These are phyloP conservation scores for Hibiscus syriacus DNA, from an alignment of 345 rosid species.

Conservation along the genomic window DNA sequence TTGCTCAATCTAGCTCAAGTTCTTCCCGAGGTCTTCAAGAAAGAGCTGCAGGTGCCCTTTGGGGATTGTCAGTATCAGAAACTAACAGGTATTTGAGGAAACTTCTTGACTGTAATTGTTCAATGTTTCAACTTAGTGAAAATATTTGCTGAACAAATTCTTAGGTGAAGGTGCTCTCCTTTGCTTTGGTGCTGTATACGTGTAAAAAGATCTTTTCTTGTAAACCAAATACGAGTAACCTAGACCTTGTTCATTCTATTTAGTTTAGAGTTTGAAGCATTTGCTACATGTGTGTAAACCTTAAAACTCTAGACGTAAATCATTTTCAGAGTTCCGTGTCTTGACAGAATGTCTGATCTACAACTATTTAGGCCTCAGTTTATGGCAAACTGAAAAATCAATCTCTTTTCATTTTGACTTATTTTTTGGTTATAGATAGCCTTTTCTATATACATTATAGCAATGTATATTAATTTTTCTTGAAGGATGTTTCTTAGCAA, in stretches of 20 bases:
- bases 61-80: constrained; percentile 94
- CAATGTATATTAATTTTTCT: neutral
- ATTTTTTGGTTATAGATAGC: neutral
- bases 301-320: neutral
- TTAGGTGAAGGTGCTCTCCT: neutral
- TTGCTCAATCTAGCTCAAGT: constrained; percentile 76
- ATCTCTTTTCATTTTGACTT: neutral
- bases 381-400: neutral
- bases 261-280: neutral
- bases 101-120: neutral
- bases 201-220: neutral
- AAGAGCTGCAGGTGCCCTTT: constrained; percentile 94
- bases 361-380: neutral
- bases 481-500: neutral
- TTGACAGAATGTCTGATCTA: neutral
- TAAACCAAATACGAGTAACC: neutral
- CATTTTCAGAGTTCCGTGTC: neutral
- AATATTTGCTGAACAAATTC: neutral
- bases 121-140: neutral
- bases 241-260: neutral
- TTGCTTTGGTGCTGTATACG: neutral
- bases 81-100: constrained; percentile 52
- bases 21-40: constrained; percentile 94
- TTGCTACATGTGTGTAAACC: neutral
- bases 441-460: too few relatives aligned